Conservation (phyloP, 176 grass and related monocot genomes). For the Hsuehochloa calcarea region DNA sequence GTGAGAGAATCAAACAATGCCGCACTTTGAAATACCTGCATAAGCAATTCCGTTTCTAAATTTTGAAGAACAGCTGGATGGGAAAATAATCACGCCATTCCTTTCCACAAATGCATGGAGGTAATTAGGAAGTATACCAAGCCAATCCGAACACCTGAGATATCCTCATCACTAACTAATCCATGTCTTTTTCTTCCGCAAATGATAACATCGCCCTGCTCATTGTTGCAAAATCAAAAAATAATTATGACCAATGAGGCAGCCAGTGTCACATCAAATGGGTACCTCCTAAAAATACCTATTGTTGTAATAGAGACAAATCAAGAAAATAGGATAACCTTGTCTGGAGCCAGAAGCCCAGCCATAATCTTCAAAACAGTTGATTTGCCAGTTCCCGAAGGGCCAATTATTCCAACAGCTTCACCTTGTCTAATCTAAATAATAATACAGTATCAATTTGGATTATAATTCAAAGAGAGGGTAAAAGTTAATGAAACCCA, state of each 20-base stretch:
- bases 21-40: slow-evolving; percentile 95
- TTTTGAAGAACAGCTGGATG: not conserved
- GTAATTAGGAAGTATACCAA: slow-evolving; percentile 54
- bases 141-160: slow-evolving; percentile 81
- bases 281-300: not conserved
- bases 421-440: slow-evolving; percentile 90
- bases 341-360: slow-evolving; percentile 79
- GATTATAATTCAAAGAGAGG: slow-evolving; percentile 15
- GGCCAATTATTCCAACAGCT: slow-evolving; percentile 98
- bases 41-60: slow-evolving; percentile 23
- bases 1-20: slow-evolving; percentile 96
- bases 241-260: not conserved
- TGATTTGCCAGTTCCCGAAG: slow-evolving; percentile 93
- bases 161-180: slow-evolving; percentile 90
- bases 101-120: slow-evolving; percentile 22
- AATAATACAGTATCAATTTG: slow-evolving; percentile 37
- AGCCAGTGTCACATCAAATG: slow-evolving; percentile 12
- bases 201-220: slow-evolving; percentile 86
- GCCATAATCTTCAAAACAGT: slow-evolving; percentile 97
- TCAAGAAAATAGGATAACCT: slow-evolving; percentile 46
- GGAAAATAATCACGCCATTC: slow-evolving; percentile 27
- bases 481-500: slow-evolving; percentile 3
- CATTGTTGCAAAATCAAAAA: slow-evolving; percentile 32
- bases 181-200: slow-evolving; percentile 76
- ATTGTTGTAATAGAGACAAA: not conserved